Evolutionary conservation across 352 stramenopile species (phyloP), one percentile per base, ranked within the genome.

Genomic region (Phytophthora cactorum): DNA sequence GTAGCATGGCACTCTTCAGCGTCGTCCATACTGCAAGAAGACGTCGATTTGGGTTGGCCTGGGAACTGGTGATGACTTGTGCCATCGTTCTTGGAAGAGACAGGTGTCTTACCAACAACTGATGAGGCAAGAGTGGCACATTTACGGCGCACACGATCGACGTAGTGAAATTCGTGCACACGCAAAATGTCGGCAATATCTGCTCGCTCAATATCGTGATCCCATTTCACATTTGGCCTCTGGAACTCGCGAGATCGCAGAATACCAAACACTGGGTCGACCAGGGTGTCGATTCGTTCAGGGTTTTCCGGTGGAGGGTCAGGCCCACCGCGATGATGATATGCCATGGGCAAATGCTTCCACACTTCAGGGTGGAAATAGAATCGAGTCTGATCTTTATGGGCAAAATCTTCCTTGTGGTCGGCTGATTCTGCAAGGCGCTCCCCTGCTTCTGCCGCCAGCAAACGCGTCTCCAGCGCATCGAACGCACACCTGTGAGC

Each of bases 241-340:
- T 86, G 68, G 63, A 98, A 95, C 72, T 93, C 82, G 2, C 74
- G 64, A 22, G 85, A 82, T 52, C 79, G 79, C 28, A 97, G 63
- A 46, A 93, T 90, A 2, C 90, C 90, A 55, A 91, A 80, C 12
- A 78, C 53, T 7, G 83, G 76, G 41, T 95, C 74, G 31, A 97
- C 75, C n/a, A 98, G 72, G 32, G 92, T 93, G 36, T 91, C 82
- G 15, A 98, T 86, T 22, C 93, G 87, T 62, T 96, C 87, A 3
- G 87, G 78, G 57, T 97, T 98, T 68, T 98, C 93, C 11, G 93
- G 90, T 22, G 92, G 92, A n/a, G 86, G 88, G 22, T 97, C 89
- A 7, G 62, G 65, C 4, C 79, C 79, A 14, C 86, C 77, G n/a
- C 80, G 79, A 66, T 72, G 66, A 70, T 95, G 77, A 61, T 81